Conservation (phyloP, 176 grass and related monocot species). For the Tuctoria greenei region DNA sequence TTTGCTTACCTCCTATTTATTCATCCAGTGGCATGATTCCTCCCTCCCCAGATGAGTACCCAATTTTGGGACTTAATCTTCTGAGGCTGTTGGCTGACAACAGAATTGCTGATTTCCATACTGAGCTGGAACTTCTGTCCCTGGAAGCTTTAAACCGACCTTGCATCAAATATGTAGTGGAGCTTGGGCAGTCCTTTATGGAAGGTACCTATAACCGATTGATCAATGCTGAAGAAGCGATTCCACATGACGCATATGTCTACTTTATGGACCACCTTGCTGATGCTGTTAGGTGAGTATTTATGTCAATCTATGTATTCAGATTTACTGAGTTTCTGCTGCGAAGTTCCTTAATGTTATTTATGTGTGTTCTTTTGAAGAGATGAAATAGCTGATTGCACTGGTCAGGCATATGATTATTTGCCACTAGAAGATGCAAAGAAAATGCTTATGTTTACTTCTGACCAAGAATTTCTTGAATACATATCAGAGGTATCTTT, state of each 20-base stretch:
- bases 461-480: slow-evolving; percentile 63
- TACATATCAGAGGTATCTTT: slow-evolving; percentile 70
- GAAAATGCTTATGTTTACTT: slow-evolving; percentile 71
- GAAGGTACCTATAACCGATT: slow-evolving; percentile 69
- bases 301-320: neutral
- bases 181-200: slow-evolving; percentile 79
- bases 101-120: slow-evolving; percentile 81
- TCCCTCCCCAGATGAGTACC: slow-evolving; percentile 62
- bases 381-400: slow-evolving; percentile 82
- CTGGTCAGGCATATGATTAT: slow-evolving; percentile 73
- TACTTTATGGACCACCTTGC: slow-evolving; percentile 76
- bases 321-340: neutral
- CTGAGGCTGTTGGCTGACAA: slow-evolving; percentile 68
- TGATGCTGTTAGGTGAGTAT: slow-evolving; percentile 57
- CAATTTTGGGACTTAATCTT: slow-evolving; percentile 72
- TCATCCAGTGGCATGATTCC: slow-evolving; percentile 61
- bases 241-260: slow-evolving; percentile 74
- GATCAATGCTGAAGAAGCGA: slow-evolving; percentile 37
- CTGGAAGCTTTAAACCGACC: slow-evolving; percentile 52
- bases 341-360: slow-evolving; percentile 24
- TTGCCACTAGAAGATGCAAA: slow-evolving; percentile 58
- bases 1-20: neutral
- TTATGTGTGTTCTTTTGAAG: slow-evolving; percentile 25
- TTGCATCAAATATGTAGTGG: slow-evolving; percentile 69
- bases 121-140: slow-evolving; percentile 73